Evolutionary conservation across 495 filamentous ascomycete genomes (phyloP).

Genomic region (Barbatosphaeria neglecta): DNA sequence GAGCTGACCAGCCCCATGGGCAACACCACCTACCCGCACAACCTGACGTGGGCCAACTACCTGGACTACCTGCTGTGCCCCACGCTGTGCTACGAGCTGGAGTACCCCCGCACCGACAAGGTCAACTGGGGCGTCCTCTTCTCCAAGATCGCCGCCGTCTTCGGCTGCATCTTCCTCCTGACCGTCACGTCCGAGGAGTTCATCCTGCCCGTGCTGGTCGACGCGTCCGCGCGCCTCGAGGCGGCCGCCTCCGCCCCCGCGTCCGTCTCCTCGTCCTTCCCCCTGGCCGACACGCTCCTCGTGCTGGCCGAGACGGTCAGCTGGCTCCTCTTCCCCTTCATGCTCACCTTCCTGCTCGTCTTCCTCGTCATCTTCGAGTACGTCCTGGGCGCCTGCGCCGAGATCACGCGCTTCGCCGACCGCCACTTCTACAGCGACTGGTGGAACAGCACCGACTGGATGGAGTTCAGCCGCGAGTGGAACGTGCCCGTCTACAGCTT

Average conservation of each 20-base stretch:
- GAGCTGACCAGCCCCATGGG: slow-evolving; percentile 86
- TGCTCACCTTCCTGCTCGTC: slow-evolving; percentile 87
- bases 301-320: slow-evolving; percentile 88
- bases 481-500: slow-evolving; percentile 98
- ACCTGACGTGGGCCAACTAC: slow-evolving; percentile 73
- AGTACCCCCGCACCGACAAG: slow-evolving; percentile 71
- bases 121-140: slow-evolving; percentile 74
- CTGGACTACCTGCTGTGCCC: slow-evolving; percentile 83
- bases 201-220: slow-evolving; percentile 77
- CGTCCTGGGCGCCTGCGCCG: slow-evolving; percentile 84
- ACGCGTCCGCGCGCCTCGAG: slow-evolving; percentile 59
- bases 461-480: slow-evolving; percentile 96
- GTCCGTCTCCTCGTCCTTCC: no score
- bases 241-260: slow-evolving; percentile 36
- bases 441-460: slow-evolving; percentile 86
- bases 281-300: slow-evolving; percentile 63
- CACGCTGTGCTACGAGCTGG: slow-evolving; percentile 93
- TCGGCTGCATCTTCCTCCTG: slow-evolving; percentile 92
- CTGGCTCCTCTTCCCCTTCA: slow-evolving; percentile 90
- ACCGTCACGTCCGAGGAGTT: slow-evolving; percentile 90
- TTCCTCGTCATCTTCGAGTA: slow-evolving; percentile 99
- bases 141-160: slow-evolving; percentile 78
- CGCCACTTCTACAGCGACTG: slow-evolving; percentile 95
- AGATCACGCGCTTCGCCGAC: slow-evolving; percentile 89
- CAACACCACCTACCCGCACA: slow-evolving; percentile 79